Evolutionary conservation across 2,329 filamentous ascomycete species (phyloP).

Genomic region (Cladosporium sp.): DNA sequence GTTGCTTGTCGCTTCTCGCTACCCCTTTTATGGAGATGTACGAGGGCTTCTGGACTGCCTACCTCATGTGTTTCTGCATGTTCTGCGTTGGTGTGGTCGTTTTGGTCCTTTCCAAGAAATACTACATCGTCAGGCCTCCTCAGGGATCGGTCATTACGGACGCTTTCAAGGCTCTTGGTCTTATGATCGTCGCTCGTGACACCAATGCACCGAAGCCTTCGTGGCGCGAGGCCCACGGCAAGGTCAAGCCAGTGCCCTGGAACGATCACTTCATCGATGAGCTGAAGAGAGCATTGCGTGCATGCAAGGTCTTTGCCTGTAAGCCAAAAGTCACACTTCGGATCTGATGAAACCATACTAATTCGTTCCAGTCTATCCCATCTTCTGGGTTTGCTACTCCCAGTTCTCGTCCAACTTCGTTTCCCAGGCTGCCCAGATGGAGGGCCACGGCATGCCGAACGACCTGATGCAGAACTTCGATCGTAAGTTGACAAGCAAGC

Average conservation of each 20-base stretch:
- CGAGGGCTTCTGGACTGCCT: slow-evolving; percentile 63
- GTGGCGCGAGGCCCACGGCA: slow-evolving; percentile 53
- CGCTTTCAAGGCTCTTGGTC: slow-evolving; percentile 58
- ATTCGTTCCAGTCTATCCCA: slow-evolving; percentile 31
- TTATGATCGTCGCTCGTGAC: slow-evolving; percentile 49
- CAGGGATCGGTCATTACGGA: slow-evolving; percentile 62
- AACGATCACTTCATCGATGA: slow-evolving; percentile 69
- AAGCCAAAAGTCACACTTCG: neutral
- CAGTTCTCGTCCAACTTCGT: slow-evolving; percentile 42
- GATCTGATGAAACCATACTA: neutral
- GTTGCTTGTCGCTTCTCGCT: slow-evolving; percentile 60
- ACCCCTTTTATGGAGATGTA: slow-evolving; percentile 65
- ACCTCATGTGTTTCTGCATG: slow-evolving; percentile 57
- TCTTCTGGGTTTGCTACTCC: slow-evolving; percentile 42
- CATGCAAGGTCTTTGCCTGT: slow-evolving; percentile 63
- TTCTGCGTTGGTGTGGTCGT: slow-evolving; percentile 59
- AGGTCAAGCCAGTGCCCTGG: slow-evolving; percentile 49
- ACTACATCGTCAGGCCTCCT: slow-evolving; percentile 43
- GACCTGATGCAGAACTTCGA: slow-evolving; percentile 38
- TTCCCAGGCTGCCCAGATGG: slow-evolving; percentile 44
- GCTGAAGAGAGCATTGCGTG: slow-evolving; percentile 59
- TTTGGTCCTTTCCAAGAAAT: slow-evolving; percentile 37
- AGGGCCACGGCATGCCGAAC: slow-evolving; percentile 42
- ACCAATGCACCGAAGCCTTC: slow-evolving; percentile 62
- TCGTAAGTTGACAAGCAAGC: neutral